These are phyloP conservation scores for Penicillium pancosmium DNA, from an alignment of 495 filamentous ascomycete species.

Conservation along the genomic window DNA sequence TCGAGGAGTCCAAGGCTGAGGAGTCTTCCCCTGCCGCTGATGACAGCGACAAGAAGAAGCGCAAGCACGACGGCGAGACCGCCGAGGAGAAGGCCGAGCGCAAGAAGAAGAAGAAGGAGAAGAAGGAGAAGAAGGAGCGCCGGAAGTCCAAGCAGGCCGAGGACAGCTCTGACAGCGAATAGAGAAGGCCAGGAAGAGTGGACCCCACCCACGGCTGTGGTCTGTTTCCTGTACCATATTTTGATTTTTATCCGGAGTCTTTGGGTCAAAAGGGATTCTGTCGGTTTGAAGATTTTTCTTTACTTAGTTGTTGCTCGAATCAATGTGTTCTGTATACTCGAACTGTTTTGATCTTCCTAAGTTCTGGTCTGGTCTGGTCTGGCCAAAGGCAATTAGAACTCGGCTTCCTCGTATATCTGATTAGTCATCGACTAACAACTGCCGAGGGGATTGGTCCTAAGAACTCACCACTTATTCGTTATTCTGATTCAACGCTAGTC, in stretches of 20 bases:
- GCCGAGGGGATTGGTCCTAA: too few species aligned
- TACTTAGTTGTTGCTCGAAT: conserved; percentile 17
- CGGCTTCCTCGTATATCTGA: too few species aligned
- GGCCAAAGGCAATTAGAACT: too few species aligned
- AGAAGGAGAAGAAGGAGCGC: conserved; percentile 73
- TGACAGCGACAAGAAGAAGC: conserved; percentile 66
- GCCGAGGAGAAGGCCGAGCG: conserved; percentile 73
- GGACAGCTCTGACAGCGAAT: conserved; percentile 61
- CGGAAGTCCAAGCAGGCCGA: conserved; percentile 62
- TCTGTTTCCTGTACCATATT: conserved; percentile 48
- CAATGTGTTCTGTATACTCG: conserved; percentile 4
- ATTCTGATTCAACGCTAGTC: too few species aligned
- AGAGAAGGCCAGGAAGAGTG: conserved; percentile 38
- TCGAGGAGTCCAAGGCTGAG: conserved; percentile 31
- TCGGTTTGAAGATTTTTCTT: conserved; percentile 28
- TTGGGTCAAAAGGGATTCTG: conserved; percentile 49
- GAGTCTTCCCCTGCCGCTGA: conserved; percentile 25
- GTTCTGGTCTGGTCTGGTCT: too few species aligned
- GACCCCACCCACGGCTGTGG: conserved; percentile 14
- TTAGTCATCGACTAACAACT: too few species aligned
- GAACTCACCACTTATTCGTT: too few species aligned
- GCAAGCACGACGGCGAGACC: conserved; percentile 82
- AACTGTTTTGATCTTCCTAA: too few species aligned
- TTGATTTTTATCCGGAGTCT: conserved; percentile 40
- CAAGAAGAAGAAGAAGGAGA: conserved; percentile 75